Conservation (phyloP, 805 yeast species). For the Candida ortonii region DNA sequence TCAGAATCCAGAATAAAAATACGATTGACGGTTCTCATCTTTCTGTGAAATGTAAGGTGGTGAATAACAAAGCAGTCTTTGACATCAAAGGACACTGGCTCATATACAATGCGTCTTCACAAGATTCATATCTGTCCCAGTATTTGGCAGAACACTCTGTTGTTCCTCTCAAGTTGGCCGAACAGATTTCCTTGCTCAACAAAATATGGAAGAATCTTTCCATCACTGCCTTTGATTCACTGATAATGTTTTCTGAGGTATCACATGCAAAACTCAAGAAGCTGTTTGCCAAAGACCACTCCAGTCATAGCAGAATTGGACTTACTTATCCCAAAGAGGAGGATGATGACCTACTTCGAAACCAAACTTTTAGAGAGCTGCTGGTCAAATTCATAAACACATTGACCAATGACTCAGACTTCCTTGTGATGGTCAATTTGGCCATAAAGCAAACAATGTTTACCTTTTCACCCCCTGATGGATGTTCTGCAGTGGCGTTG, state of each 20-base stretch:
- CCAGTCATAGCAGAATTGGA: not conserved
- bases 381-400: slow-evolving; percentile 29
- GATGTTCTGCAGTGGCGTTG: slow-evolving; percentile 56
- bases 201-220: slow-evolving; percentile 49
- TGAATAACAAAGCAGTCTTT: slow-evolving; percentile 41
- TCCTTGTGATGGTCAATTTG: slow-evolving; percentile 49
- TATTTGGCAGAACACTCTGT: slow-evolving; percentile 22
- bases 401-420: slow-evolving; percentile 28
- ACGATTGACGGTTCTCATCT: too few relatives aligned
- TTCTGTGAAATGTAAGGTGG: slow-evolving; percentile 20
- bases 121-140: slow-evolving; percentile 31
- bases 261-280: slow-evolving; percentile 43
- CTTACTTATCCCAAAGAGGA: slow-evolving; percentile 9
- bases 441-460: slow-evolving; percentile 36
- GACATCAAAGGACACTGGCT: slow-evolving; percentile 51
- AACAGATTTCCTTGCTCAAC: slow-evolving; percentile 44
- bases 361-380: slow-evolving; percentile 26
- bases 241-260: slow-evolving; percentile 42
- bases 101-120: slow-evolving; percentile 42
- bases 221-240: slow-evolving; percentile 46
- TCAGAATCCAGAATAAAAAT: too few relatives aligned
- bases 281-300: slow-evolving; percentile 28
- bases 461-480: slow-evolving; percentile 57
- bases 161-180: slow-evolving; percentile 47
- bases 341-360: slow-evolving; percentile 16